Base-by-base conservation (phyloP, 2,329 filamentous ascomycete genomes). In the Epichloe uncinata region DNA sequence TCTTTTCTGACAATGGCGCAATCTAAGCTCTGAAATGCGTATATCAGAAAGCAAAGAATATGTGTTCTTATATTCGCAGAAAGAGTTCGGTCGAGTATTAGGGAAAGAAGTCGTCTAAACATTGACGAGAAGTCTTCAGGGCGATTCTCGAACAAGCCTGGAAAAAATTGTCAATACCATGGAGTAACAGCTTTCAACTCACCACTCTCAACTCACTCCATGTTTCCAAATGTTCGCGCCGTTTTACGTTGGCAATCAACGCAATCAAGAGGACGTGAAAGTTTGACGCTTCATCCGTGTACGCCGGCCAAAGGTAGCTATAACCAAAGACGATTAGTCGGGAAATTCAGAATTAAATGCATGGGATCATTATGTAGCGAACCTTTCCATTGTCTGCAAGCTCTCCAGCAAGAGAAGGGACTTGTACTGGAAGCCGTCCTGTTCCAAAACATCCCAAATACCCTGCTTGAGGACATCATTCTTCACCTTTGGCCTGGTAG, bases 251-350 rank as follows among this genome's bases (percentile, higher is more conserved):
- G 55, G 86, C 78, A 60, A 98, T 82, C 54, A 96, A 68, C 15
- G 85, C 85, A 60, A 97, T 81, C 54, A 98, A 74, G 35, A 97
- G 73, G 49, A 96, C 84, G 65, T 98, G 91, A 61, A 89, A 84
- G 65, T 98, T 94, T 34, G 91, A 95, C 4, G 88, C 81, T 60
- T 93, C 82, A 55, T 95, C 87, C 12, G 78, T 82, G 64, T 94
- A 98, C 47, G 85, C 87, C 43, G 93, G 93, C 93, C 93, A 98
- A 30, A 98, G 76, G 63, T 95, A 97, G 62, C 87, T 87, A 53
- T 8, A 7, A 6, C 22, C n/a, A 11, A 41, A 9, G 7, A 22
- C 26, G 3, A 18, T 46, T 22, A 30, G 38, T 40, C 38, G 45
- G 11, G 18, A 42, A 30, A 16, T 18, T 12, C 13, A 18, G 13